Conservation (phyloP, 2,329 filamentous ascomycete species). For the Phialophora verrucosa region DNA sequence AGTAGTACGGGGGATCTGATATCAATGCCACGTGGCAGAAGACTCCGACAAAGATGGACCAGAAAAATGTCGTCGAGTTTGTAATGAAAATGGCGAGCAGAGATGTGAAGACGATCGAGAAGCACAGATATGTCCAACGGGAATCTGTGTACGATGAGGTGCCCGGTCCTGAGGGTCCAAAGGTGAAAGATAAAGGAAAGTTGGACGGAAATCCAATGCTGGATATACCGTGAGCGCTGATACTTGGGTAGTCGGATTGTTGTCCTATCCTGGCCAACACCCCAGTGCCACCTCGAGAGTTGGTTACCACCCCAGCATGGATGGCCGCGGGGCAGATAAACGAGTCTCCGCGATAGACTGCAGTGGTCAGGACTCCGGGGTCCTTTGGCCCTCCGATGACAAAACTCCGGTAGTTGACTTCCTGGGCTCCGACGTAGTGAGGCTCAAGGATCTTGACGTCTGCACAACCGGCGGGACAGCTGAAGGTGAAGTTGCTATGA, state of each 20-base stretch:
- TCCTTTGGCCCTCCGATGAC: conserved; percentile 61
- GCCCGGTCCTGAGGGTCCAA: background rate
- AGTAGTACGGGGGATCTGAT: conserved; percentile 63
- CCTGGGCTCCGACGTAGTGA: conserved; percentile 62
- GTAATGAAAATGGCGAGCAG: conserved; percentile 63
- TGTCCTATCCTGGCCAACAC: conserved; percentile 61
- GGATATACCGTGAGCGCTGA: conserved; percentile 56
- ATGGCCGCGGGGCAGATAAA: conserved; percentile 66
- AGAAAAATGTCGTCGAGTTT: conserved; percentile 62
- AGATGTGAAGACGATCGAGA: conserved; percentile 61
- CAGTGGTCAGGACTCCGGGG: conserved; percentile 46
- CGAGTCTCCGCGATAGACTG: conserved; percentile 64
- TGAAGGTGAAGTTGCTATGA: conserved; percentile 60
- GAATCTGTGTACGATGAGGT: conserved; percentile 57
- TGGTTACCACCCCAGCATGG: conserved; percentile 63
- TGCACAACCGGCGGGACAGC: conserved; percentile 64
- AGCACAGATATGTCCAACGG: conserved; percentile 63
- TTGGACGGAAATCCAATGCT: conserved; percentile 61
- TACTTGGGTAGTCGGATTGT: conserved; percentile 53
- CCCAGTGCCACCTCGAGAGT: conserved; percentile 62
- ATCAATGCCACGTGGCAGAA: conserved; percentile 67
- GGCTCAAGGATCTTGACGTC: conserved; percentile 59
- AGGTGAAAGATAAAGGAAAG: conserved; percentile 52
- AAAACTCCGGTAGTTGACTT: conserved; percentile 60
- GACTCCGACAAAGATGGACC: conserved; percentile 59